A percentile compares a stretch with the other conserved stretches of the same genome.
Conservation (phyloP, 352 stramenopile genomes). For the Pythium guiyangense region DNA sequence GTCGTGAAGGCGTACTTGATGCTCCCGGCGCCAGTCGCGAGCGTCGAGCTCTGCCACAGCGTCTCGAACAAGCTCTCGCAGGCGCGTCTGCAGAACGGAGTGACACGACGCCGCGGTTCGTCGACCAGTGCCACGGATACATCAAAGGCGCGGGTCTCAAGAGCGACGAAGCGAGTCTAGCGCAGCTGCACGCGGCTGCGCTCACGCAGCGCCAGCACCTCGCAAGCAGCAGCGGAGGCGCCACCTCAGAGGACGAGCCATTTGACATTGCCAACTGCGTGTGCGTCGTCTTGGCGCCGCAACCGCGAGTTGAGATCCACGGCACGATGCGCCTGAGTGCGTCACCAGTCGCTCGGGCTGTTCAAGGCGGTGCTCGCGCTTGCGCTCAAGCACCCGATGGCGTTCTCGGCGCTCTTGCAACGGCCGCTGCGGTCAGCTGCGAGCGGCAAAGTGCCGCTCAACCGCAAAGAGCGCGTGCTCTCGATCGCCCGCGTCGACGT, state of each 20-base stretch:
- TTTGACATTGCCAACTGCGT: constrained; percentile 40
- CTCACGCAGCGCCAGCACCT: constrained; percentile 4
- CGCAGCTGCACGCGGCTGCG: constrained; percentile 22
- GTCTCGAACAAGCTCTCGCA: constrained; percentile 37
- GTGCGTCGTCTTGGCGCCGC: constrained; percentile 39
- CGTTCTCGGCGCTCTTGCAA: constrained; percentile 28
- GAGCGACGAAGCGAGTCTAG: constrained; percentile 28
- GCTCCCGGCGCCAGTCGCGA: constrained; percentile 21
- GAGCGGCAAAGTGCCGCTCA: constrained; percentile 25
- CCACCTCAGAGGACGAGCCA: not conserved
- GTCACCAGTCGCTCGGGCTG: constrained; percentile 17
- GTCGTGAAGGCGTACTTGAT: constrained; percentile 50
- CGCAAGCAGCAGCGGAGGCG: not conserved
- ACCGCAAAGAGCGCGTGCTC: constrained; percentile 39
- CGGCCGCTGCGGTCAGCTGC: constrained; percentile 31
- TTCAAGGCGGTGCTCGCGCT: constrained; percentile 30
- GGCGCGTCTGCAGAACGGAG: constrained; percentile 24
- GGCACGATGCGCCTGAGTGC: constrained; percentile 28
- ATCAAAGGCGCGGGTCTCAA: constrained; percentile 25
- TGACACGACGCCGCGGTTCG: constrained; percentile 34
- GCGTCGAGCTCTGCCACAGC: constrained; percentile 34
- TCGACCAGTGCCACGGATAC: constrained; percentile 63
- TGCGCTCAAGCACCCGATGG: constrained; percentile 10
- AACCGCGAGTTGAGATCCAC: constrained; percentile 35
- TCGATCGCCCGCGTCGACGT: constrained; percentile 25